A percentile compares a stretch with the other conserved stretches of the same genome.
phyloP scores from a whole-genome alignment of 2,329 filamentous ascomycete species.

The Thyridium curvatum region DNA sequence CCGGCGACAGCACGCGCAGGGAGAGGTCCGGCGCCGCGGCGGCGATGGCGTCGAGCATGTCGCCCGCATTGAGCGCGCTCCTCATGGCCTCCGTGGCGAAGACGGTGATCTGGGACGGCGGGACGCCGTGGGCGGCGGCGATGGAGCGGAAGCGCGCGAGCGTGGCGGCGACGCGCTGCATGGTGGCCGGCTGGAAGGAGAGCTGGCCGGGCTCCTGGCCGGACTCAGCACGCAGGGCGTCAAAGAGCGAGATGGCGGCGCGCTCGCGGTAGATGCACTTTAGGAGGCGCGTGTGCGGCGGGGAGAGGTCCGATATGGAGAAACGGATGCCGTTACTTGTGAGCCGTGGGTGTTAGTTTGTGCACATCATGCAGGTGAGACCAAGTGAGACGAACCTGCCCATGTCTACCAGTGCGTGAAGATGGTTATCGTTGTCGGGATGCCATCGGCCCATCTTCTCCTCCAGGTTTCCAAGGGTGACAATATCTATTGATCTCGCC shows the following conservation, averaged over 20 bases:
- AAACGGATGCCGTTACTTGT: constrained; percentile 86
- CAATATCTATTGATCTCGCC: constrained; percentile 28
- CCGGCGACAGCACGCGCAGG: constrained; percentile 68
- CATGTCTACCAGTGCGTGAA: constrained; percentile 55
- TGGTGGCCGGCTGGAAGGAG: constrained; percentile 47
- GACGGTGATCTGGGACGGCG: constrained; percentile 58
- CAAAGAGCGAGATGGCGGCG: constrained; percentile 78
- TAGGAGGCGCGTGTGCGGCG: constrained; percentile 64
- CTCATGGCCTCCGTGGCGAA: constrained; percentile 88
- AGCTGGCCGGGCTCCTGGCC: constrained; percentile 10
- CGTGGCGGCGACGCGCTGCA: constrained; percentile 58
- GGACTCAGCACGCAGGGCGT: constrained; percentile 52
- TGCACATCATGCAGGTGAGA: constrained; percentile 2
- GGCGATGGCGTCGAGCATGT: constrained; percentile 61
- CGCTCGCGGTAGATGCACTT: constrained; percentile 74
- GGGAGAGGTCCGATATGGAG: constrained; percentile 76
- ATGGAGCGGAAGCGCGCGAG: constrained; percentile 66
- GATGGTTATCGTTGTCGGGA: constrained; percentile 37
- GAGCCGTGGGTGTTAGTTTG: constrained; percentile 4
- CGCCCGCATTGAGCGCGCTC: constrained; percentile 65
- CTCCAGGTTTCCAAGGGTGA: constrained; percentile 46
- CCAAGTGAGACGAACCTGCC: constrained; percentile 38
- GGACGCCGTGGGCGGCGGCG: constrained; percentile 65
- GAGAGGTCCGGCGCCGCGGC: constrained; percentile 54
- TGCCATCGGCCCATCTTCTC: constrained; percentile 43